phyloP scores from a whole-genome alignment of 352 stramenopile species.

The Phytophthora agathidicida region DNA sequence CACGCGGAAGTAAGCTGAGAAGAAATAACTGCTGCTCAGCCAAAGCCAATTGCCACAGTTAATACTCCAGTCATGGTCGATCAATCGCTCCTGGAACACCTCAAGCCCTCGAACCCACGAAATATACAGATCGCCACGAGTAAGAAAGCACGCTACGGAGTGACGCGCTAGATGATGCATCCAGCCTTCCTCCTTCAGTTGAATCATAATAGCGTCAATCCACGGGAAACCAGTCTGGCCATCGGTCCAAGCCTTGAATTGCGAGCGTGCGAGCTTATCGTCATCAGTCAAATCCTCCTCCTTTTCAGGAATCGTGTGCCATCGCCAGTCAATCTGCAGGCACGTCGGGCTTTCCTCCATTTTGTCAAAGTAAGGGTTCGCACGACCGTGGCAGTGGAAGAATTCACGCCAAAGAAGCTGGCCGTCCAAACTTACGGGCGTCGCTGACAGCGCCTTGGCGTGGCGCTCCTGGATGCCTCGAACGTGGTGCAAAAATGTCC shows the following conservation, averaged over 20 bases:
- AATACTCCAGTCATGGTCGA: constrained; percentile 97
- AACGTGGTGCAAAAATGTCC: constrained; percentile 93
- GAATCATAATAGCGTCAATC: constrained; percentile 98
- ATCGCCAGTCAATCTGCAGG: constrained; percentile 84
- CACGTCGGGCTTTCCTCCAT: constrained; percentile 95
- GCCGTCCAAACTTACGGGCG: constrained; percentile 92
- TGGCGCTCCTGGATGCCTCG: constrained; percentile 74
- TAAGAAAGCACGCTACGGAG: constrained; percentile 98
- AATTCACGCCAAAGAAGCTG: constrained; percentile 98
- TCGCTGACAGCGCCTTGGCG: constrained; percentile 71
- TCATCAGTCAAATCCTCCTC: constrained; percentile 77
- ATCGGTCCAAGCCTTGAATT: constrained; percentile 95
- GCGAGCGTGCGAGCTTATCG: constrained; percentile 77
- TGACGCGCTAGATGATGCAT: constrained; percentile 93
- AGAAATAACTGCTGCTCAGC: constrained; percentile 95
- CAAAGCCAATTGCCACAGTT: constrained; percentile 99
- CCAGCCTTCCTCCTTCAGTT: constrained; percentile 91
- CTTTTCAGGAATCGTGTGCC: constrained; percentile 83
- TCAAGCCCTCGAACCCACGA: constrained; percentile 94
- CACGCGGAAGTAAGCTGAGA: constrained; percentile 98
- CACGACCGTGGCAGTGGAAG: constrained; percentile 86
- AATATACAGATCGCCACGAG: constrained; percentile 96
- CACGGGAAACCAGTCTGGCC: constrained; percentile 96
- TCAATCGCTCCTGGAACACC: constrained; percentile 92
- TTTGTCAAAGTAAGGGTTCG: constrained; percentile 92